Evolutionary conservation across 2,329 filamentous ascomycete species (phyloP), one percentile per base, ranked within the genome.

Genomic region (Trichoderma atroviride): DNA sequence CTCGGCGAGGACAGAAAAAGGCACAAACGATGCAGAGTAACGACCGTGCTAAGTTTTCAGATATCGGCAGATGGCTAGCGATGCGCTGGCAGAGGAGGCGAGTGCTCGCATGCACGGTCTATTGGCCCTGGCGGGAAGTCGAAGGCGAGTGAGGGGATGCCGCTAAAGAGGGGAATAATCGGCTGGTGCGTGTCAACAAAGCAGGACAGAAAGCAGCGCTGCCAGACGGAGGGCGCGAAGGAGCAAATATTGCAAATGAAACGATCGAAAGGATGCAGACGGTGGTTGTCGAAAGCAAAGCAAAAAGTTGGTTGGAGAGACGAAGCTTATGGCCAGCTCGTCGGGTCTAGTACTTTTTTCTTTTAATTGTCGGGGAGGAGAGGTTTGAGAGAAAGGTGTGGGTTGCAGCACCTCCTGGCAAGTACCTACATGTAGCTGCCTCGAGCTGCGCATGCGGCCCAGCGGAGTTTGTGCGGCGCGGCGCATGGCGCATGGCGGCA

Each of bases 91-190:
- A 55, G 19, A 68, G 33, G 57, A 56, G 57, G 65, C 56, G 65
- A 68, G 53, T 68, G 43, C 47, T 59, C 65, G 65, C 65, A 68
- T 68, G 65, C 43, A 68, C 65, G 40, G 33, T 55, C 65, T 60
- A 61, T 68, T 68, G 65, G 65, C 55, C 43, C 63, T 57, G 55
- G 57, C 65, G 65, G 40, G 60, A 57, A 57, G 65, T 55, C 65
- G 65, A 61, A 61, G 63, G 65, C 65, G 65, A 68, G 65, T 68
- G 65, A 68, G 65, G 65, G 65, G 65, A 68, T 37, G 63, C 43
- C 60, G 60, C 63, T 59, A n/a, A 33, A 52, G 63, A 58, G 63
- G 63, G 63, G 63, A 56, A 33, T 37, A 43, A 52, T 22, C 37
- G 33, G 55, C 40, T 59, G 22, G 43, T 37, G 55, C 40, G 63